Evolutionary conservation across 2,329 filamentous ascomycete genomes (phyloP), one percentile per base, ranked within the genome.

Genomic region (Atkinsonella hypoxylon): DNA sequence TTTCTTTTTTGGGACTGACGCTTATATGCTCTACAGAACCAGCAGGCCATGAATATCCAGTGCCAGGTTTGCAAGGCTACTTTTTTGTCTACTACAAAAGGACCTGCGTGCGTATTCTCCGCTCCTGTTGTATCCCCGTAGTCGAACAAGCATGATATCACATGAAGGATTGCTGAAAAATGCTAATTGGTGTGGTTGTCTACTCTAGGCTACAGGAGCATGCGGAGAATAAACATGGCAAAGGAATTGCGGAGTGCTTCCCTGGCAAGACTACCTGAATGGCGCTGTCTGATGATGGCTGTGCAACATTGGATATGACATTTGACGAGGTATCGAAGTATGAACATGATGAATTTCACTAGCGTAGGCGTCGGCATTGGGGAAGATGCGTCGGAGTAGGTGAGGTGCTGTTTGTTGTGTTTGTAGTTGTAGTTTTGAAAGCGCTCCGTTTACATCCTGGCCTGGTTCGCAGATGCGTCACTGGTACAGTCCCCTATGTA

Each of bases 21-120:
- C 3, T 2, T 18, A 8, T n/a, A 15, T 20, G 10, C 9, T n/a
- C 11, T 38, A 53, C 57, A 87, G 83, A 89, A 89, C 71, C 74
- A 78, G 59, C 74, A 82, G 58, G 85, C 86, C 53, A 85, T 82
- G 73, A 82, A 78, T 62, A 87, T 89, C 67, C 83, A 87, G 68
- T 90, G 86, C 76, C 71, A 78, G 58, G 74, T 81, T 61, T 90
- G 86, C 83, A 85, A 82, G 70, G 78, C 83, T 59, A 86, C 84
- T 31, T 89, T 90, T 72, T 77, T 89, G 59, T 83, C 84, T 73
- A 90, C 86, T 36, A 84, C 83, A 54, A 83, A 84, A 63, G 80
- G 77, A 54, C 83, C 83, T 61, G 81, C 84, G 79, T 83, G 73
- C 58, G 78, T 71, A 18, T 5, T 36, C 18, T 10, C 34, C 6